Conservation (phyloP, 257 asterid genomes). For the Galeopsis tetrahit region DNA sequence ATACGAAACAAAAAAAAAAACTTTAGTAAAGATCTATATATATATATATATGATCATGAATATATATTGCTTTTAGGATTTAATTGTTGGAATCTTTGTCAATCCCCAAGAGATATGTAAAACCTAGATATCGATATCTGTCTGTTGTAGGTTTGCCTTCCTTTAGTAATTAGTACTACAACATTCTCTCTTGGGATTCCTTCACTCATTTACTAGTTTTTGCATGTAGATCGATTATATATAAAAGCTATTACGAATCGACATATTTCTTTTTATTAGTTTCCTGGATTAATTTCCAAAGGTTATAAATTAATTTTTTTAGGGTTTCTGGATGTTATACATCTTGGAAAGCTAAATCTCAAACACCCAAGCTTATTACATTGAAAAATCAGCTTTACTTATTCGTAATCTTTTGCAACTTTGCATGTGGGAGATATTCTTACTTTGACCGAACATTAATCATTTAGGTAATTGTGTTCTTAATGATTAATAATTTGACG, state of each 20-base stretch:
- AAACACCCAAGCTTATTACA: background rate
- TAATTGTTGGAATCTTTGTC: conserved; percentile 48
- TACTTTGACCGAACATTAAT: background rate
- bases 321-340: conserved; percentile 14
- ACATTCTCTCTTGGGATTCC: conserved; percentile 70
- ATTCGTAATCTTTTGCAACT: conserved; percentile 19
- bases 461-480: background rate
- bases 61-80: conserved; percentile 34
- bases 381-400: background rate
- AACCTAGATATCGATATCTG: conserved; percentile 44
- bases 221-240: conserved; percentile 20
- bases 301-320: background rate
- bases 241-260: conserved; percentile 22
- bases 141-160: conserved; percentile 51
- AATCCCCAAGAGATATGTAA: conserved; percentile 56
- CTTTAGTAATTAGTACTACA: conserved; percentile 51
- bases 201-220: conserved; percentile 39
- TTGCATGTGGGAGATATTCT: conserved; percentile 26
- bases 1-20: background rate
- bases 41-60: conserved; percentile 28
- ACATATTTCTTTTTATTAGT: conserved; percentile 21
- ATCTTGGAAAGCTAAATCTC: conserved; percentile 22
- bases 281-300: conserved; percentile 21
- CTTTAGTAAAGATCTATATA: conserved; percentile 36
- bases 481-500: background rate